These are phyloP conservation scores for Fonsecaea erecta DNA, from an alignment of 2,329 filamentous ascomycete genomes.

Conservation along the genomic window DNA sequence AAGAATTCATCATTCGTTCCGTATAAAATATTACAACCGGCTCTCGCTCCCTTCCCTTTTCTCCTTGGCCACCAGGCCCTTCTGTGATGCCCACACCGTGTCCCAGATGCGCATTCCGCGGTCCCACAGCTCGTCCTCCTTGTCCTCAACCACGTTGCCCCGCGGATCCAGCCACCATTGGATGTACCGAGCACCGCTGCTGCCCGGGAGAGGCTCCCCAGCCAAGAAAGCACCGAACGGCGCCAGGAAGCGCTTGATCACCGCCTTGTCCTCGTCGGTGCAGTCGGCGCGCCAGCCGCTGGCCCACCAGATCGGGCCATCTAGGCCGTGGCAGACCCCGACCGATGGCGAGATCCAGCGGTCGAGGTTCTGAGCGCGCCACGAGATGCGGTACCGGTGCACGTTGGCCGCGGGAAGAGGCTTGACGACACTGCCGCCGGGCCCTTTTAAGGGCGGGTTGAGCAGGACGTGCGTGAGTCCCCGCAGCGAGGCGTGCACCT, in stretches of 20 bases:
- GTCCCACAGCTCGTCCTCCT: constrained; percentile 36
- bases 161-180: constrained; percentile 28
- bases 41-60: constrained; percentile 2
- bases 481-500: constrained; percentile 47
- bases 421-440: constrained; percentile 3
- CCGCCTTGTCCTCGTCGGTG: constrained; percentile 29
- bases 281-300: constrained; percentile 35
- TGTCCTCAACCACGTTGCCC: constrained; percentile 30
- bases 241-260: constrained; percentile 29
- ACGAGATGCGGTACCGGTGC: constrained; percentile 37
- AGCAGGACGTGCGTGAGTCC: constrained; percentile 41
- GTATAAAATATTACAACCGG: not conserved
- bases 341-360: constrained; percentile 33
- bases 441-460: constrained; percentile 17
- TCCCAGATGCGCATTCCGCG: constrained; percentile 34
- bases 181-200: constrained; percentile 22
- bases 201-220: constrained; percentile 28
- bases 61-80: constrained; percentile 24
- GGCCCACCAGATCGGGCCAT: constrained; percentile 38
- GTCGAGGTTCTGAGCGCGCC: constrained; percentile 36
- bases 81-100: constrained; percentile 33
- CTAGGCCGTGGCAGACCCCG: constrained; percentile 35
- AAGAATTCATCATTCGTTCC: too few relatives aligned
- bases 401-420: constrained; percentile 24
- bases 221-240: constrained; percentile 36